Evolutionary conservation across 345 rosid genomes (phyloP).

Genomic region (Tarenaya hassleriana): DNA sequence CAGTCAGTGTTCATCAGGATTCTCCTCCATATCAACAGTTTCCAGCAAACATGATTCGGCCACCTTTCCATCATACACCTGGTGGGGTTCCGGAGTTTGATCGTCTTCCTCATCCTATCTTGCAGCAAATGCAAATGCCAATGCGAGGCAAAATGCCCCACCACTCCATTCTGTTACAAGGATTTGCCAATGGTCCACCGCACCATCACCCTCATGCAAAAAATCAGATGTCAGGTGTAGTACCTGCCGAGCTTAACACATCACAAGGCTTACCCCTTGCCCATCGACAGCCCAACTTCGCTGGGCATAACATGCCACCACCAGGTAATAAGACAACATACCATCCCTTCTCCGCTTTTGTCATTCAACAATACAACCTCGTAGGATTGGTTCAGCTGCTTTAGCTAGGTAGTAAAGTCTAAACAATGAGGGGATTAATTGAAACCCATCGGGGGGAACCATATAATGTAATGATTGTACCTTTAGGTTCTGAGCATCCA

Average conservation of each 20-base stretch:
- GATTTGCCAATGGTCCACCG: constrained; percentile 45
- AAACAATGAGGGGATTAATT: too few species aligned
- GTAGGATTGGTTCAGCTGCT: too few species aligned
- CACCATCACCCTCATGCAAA: constrained; percentile 37
- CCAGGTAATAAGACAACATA: constrained; percentile 31
- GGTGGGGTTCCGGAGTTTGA: constrained; percentile 54
- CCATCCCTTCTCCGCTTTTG: too few species aligned
- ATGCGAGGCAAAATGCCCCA: constrained; percentile 55
- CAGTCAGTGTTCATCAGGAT: constrained; percentile 57
- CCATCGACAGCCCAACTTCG: constrained; percentile 50
- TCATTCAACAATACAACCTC: constrained; percentile 6
- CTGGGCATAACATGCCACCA: constrained; percentile 43
- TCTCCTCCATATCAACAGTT: too few species aligned
- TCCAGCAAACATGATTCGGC: constrained; percentile 50
- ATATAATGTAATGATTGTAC: too few species aligned
- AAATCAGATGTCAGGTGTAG: constrained; percentile 48
- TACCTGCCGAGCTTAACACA: constrained; percentile 50
- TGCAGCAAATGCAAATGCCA: constrained; percentile 70
- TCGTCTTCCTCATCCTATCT: constrained; percentile 45
- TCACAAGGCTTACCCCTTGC: constrained; percentile 59
- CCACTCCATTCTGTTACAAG: constrained; percentile 45
- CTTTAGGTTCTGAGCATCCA: too few species aligned
- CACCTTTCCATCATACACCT: constrained; percentile 54
- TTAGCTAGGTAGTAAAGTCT: too few species aligned
- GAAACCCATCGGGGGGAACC: too few species aligned